Base-by-base conservation (phyloP, 345 rosid species). In the Populus nigra region DNA sequence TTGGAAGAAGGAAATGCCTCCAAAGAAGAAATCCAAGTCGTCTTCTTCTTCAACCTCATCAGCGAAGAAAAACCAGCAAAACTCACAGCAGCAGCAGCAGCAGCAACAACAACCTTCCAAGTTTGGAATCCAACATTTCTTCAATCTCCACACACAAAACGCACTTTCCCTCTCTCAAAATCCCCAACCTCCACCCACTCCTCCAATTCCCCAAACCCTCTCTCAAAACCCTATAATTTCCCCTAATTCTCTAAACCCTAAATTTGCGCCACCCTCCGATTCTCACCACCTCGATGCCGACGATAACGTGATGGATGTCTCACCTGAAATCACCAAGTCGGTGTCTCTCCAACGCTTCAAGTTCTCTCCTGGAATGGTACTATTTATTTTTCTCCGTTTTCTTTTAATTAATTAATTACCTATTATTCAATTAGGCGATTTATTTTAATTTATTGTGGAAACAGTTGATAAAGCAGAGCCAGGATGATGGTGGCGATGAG, bases 311-410 rank as follows among this genome's bases (percentile, higher is more conserved):
- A 45, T 15, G 50, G 31, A 6, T 36, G 55, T 72, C 36, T 91
- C 97, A 6, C 97, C 98, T 65, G 88, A 87, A 78, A 23, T 85
- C 76, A 77, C 89, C 85, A 92, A 89, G 86, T 85, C 88, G 63
- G 9, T 53, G 45, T 67, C 90, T 65, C 78, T 74, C 59, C 88
- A 88, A 77, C 93, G 92, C 80, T 80, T 88, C 85, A 90, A 84
- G 68, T 93, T 93, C 92, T 96, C 99, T 23, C 98, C 99, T 76
- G 90, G 92, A 82, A 89, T 89, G 98, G 99, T 96, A 78, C 73
- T 53, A 57, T 20, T 20, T 27, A 11, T 7, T 49, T 10, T 17
- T 25, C 69, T 47, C 20, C 29, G 5, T 20, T 27, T 47, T 29
- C 36, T 20, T 33, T 76, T 33, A 18, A 45, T 4, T 15, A 45